These are phyloP conservation scores for Hortiboletus campestris DNA, from an alignment of 768 basidiomycete genomes.

Conservation along the genomic window DNA sequence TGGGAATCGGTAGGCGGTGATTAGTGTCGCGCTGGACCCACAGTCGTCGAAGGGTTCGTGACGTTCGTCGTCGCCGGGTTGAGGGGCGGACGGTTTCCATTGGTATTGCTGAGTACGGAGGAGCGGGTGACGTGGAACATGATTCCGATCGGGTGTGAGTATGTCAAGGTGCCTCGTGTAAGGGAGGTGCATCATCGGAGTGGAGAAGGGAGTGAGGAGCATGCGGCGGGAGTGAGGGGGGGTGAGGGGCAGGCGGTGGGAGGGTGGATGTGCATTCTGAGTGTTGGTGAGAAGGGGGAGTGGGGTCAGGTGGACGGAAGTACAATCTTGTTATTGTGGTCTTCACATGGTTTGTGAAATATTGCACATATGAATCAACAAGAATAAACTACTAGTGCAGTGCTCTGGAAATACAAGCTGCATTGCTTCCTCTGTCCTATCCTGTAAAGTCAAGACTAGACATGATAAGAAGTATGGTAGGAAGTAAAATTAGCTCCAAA, in stretches of 20 bases:
- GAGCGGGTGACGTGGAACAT: conserved; percentile 64
- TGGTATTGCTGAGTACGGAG: conserved; percentile 73
- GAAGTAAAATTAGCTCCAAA: too few relatives aligned
- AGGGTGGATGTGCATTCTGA: conserved; percentile 52
- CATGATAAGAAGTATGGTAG: too few relatives aligned
- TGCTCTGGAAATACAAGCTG: too few relatives aligned
- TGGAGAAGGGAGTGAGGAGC: conserved; percentile 28
- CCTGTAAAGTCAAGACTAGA: too few relatives aligned
- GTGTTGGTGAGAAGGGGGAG: conserved; percentile 17
- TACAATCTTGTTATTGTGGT: conserved; percentile 17
- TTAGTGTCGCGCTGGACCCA: conserved; percentile 71
- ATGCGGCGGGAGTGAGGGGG: conserved; percentile 27
- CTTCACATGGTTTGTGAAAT: too few relatives aligned
- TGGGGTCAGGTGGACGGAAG: background rate
- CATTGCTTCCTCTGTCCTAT: too few relatives aligned
- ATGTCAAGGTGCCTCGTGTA: conserved; percentile 59
- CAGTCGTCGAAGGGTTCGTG: conserved; percentile 77
- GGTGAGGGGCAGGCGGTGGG: conserved; percentile 45
- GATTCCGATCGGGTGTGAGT: conserved; percentile 74
- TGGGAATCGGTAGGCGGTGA: conserved; percentile 59
- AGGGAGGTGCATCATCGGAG: conserved; percentile 54
- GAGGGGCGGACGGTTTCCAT: conserved; percentile 60
- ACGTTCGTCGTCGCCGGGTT: conserved; percentile 78
- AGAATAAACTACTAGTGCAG: too few relatives aligned
- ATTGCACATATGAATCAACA: too few relatives aligned